phyloP scores from a whole-genome alignment of 192 early-diverging fungal genomes.

The Entophlyctis luteolus region DNA sequence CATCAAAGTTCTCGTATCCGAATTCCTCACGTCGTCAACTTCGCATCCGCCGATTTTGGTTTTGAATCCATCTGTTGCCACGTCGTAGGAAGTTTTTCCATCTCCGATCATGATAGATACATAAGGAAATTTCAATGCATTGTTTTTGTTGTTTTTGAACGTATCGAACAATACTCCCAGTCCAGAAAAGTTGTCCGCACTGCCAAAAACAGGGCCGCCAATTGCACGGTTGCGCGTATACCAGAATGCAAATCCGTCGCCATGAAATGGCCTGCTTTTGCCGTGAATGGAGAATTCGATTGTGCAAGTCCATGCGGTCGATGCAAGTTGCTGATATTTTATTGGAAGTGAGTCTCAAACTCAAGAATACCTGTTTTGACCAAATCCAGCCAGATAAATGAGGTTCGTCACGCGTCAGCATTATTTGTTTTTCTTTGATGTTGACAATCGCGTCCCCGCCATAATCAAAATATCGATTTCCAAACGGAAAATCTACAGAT shows the following conservation, averaged over 20 bases:
- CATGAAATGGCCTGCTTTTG: constrained; percentile 66
- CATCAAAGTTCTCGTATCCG: constrained; percentile 54
- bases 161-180: constrained; percentile 96
- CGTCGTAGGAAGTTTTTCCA: constrained; percentile 76
- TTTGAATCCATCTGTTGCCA: constrained; percentile 71
- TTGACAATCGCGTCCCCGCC: constrained; percentile 86
- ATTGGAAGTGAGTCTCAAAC: not conserved
- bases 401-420: constrained; percentile 72
- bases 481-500: not conserved
- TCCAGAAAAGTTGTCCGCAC: constrained; percentile 76
- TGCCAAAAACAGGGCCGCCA: constrained; percentile 87
- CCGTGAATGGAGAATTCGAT: constrained; percentile 88
- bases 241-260: constrained; percentile 97
- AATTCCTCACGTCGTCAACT: constrained; percentile 65
- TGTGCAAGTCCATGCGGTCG: constrained; percentile 73
- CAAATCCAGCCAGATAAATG: constrained; percentile 81
- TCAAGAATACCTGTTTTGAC: constrained; percentile 39
- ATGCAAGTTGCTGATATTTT: constrained; percentile 55
- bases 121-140: constrained; percentile 65
- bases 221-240: constrained; percentile 55
- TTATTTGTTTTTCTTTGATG: constrained; percentile 67
- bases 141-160: constrained; percentile 74
- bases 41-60: constrained; percentile 49
- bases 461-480: constrained; percentile 82
- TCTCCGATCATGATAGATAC: constrained; percentile 89